Percentiles rank a stretch among this genome's conserved stretches.
phyloP scores from a whole-genome alignment of 1,139 yeast genomes.

The Williopsis jadinii region DNA sequence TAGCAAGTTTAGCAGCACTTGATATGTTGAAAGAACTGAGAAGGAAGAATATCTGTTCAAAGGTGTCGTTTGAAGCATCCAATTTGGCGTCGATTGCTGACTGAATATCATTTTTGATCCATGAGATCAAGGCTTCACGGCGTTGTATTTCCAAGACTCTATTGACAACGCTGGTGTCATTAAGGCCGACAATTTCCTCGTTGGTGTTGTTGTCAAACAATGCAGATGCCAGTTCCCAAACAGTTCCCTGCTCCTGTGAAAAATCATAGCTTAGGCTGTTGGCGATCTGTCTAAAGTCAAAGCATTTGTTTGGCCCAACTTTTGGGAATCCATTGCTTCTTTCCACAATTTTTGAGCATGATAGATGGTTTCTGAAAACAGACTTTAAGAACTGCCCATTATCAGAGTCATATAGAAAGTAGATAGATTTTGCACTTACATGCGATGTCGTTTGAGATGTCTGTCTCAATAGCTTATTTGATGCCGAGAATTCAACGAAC shows the following conservation, averaged over 20 bases:
- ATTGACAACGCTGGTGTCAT: slow-evolving; percentile 24
- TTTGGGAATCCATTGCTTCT: slow-evolving; percentile 27
- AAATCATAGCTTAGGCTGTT: slow-evolving; percentile 17
- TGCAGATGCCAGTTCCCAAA: slow-evolving; percentile 50
- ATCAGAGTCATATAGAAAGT: slow-evolving; percentile 5
- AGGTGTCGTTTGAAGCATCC: slow-evolving; percentile 26
- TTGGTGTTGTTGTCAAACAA: slow-evolving; percentile 42
- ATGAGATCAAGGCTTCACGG: slow-evolving; percentile 41
- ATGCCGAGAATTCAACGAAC: slow-evolving; percentile 22
- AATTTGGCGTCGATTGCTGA: slow-evolving; percentile 36
- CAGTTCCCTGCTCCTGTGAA: slow-evolving; percentile 19
- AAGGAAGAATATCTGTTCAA: slow-evolving; percentile 45
- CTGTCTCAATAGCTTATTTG: slow-evolving; percentile 13
- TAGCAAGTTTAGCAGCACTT: slow-evolving; percentile 56
- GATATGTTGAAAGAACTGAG: slow-evolving; percentile 52
- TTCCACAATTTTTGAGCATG: slow-evolving; percentile 8
- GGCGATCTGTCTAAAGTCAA: slow-evolving; percentile 27
- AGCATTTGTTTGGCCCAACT: slow-evolving; percentile 18
- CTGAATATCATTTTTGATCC: slow-evolving; percentile 50
- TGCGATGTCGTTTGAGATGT: slow-evolving; percentile 5
- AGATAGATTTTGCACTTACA: slow-evolving; percentile 11
- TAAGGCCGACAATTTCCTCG: slow-evolving; percentile 20
- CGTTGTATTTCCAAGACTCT: slow-evolving; percentile 34
- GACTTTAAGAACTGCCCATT: slow-evolving; percentile 4
- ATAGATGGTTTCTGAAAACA: slow-evolving; percentile 15